These are phyloP conservation scores for Clavulina sp. DNA, from an alignment of 768 basidiomycete genomes.

Conservation along the genomic window DNA sequence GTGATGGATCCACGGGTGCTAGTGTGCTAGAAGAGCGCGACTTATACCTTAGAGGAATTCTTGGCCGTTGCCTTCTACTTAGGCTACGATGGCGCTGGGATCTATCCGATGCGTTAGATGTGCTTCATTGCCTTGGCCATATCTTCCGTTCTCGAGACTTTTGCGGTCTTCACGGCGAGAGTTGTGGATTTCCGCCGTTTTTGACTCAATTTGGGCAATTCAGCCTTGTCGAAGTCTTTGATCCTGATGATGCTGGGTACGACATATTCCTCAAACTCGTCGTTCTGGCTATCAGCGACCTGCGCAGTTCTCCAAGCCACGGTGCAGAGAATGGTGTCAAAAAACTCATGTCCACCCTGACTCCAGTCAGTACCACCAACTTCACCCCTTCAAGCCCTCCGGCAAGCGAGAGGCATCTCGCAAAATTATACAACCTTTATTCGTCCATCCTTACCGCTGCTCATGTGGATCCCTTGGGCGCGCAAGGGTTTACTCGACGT, in stretches of 20 bases:
- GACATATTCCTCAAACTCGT: constrained; percentile 69
- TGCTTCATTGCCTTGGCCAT: constrained; percentile 48
- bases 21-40: constrained; percentile 38
- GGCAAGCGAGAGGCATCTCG: constrained; percentile 35
- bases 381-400: constrained; percentile 41
- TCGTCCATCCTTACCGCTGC: constrained; percentile 53
- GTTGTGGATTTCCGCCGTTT: constrained; percentile 54
- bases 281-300: constrained; percentile 36
- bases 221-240: constrained; percentile 31
- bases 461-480: constrained; percentile 55
- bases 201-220: constrained; percentile 32
- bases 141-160: constrained; percentile 68
- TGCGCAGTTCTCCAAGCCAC: constrained; percentile 14
- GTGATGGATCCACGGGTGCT: constrained; percentile 22
- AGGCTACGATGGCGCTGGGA: constrained; percentile 64
- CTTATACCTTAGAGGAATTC: constrained; percentile 48
- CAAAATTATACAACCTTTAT: constrained; percentile 70
- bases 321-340: constrained; percentile 14
- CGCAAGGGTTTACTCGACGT: no score
- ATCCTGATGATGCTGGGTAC: constrained; percentile 49
- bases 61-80: constrained; percentile 57
- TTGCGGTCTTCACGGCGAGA: constrained; percentile 45
- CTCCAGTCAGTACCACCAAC: constrained; percentile 52
- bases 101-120: constrained; percentile 31
- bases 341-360: constrained; percentile 48